phyloP scores from a whole-genome alignment of 2,329 filamentous ascomycete genomes.

The Rugonectria rugulosa region DNA sequence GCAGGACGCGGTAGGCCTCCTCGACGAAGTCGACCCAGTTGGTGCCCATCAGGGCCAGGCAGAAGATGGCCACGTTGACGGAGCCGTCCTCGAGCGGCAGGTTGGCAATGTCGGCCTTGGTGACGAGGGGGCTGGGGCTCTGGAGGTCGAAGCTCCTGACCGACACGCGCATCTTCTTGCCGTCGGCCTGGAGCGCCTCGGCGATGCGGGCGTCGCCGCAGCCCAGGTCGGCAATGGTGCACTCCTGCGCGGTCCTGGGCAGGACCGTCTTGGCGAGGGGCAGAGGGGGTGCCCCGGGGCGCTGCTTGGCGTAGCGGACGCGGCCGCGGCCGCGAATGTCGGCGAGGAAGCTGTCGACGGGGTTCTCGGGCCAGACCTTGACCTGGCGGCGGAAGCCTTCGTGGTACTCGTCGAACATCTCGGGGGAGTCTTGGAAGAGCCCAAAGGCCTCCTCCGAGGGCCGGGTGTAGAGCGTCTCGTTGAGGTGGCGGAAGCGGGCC shows the following conservation, averaged over 20 bases:
- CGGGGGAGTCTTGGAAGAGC: conserved; percentile 84
- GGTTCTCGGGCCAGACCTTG: conserved; percentile 95
- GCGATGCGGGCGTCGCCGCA: conserved; percentile 91
- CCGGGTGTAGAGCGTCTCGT: conserved; percentile 94
- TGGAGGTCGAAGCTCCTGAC: conserved; percentile 90
- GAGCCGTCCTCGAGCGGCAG: conserved; percentile 78
- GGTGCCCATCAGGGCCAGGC: conserved; percentile 96
- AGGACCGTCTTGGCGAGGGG: conserved; percentile 57
- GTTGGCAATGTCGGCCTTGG: conserved; percentile 85
- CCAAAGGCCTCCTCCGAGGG: conserved; percentile 83
- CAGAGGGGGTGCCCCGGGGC: conserved; percentile 38
- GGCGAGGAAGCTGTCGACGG: conserved; percentile 84
- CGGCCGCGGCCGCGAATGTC: conserved; percentile 74
- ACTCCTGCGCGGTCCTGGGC: conserved; percentile 74
- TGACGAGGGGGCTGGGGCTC: conserved; percentile 77
- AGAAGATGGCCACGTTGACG: conserved; percentile 92
- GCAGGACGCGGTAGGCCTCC: conserved; percentile 89
- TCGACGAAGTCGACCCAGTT: conserved; percentile 98
- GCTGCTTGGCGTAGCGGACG: conserved; percentile 48
- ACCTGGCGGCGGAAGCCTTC: conserved; percentile 96
- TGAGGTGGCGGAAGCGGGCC: conserved; percentile 95
- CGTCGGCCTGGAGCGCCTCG: conserved; percentile 68
- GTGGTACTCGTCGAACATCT: conserved; percentile 97
- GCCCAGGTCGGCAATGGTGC: conserved; percentile 88
- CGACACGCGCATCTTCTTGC: conserved; percentile 73